Evolutionary conservation across 1,139 yeast genomes (phyloP).

Genomic region (Magnusiomyces ingens): DNA sequence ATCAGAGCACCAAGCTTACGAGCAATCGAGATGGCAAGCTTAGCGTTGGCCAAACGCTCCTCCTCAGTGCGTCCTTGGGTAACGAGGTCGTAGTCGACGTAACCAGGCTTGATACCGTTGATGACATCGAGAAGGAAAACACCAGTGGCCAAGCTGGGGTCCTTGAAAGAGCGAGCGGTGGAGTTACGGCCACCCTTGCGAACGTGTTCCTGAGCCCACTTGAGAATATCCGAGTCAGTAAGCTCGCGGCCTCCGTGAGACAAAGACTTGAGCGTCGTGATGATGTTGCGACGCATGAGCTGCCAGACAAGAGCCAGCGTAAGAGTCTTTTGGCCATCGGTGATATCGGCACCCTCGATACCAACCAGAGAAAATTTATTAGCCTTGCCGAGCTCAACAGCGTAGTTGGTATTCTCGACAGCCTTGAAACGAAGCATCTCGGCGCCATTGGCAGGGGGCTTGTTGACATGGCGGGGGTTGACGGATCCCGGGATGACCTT

Average conservation of each 20-base stretch:
- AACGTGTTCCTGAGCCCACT: slow-evolving; percentile 89
- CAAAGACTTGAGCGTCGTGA: slow-evolving; percentile 68
- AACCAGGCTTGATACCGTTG: slow-evolving; percentile 93
- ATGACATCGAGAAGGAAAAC: slow-evolving; percentile 82
- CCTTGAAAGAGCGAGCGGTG: slow-evolving; percentile 77
- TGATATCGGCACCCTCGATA: slow-evolving; percentile 95
- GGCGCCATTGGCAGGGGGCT: slow-evolving; percentile 61
- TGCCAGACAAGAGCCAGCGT: slow-evolving; percentile 98
- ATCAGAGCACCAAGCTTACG: slow-evolving; percentile 96
- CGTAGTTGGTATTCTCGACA: slow-evolving; percentile 91
- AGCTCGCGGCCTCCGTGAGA: slow-evolving; percentile 67
- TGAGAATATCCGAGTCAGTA: slow-evolving; percentile 76
- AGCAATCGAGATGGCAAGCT: slow-evolving; percentile 94
- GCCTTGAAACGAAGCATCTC: slow-evolving; percentile 90
- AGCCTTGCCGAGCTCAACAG: slow-evolving; percentile 91
- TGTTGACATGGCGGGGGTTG: slow-evolving; percentile 71
- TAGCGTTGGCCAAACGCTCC: slow-evolving; percentile 87
- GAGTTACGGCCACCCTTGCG: slow-evolving; percentile 71
- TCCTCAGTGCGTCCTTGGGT: slow-evolving; percentile 72
- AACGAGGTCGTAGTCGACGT: slow-evolving; percentile 91
- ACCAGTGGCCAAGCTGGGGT: slow-evolving; percentile 65
- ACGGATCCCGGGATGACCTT: slow-evolving; percentile 94
- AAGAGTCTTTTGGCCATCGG: slow-evolving; percentile 84
- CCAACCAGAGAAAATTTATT: slow-evolving; percentile 92
- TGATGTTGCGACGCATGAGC: slow-evolving; percentile 93